Conservation (phyloP, 768 basidiomycete species). For the Sporobolomyces phaffii region DNA sequence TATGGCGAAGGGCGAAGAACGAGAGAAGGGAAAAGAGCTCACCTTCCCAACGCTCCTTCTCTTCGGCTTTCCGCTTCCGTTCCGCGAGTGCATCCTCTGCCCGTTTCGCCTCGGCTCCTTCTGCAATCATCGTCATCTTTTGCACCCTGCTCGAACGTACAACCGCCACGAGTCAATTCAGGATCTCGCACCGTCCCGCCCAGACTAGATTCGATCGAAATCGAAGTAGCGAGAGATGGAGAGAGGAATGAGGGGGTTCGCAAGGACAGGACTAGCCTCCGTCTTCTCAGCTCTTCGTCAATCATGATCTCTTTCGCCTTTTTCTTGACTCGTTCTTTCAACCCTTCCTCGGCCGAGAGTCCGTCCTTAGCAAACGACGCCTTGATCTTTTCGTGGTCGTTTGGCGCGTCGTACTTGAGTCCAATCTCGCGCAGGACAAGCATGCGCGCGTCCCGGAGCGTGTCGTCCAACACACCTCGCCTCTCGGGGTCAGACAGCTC, state of each 20-base stretch:
- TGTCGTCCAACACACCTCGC: slow-evolving; percentile 56
- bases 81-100: slow-evolving; percentile 75
- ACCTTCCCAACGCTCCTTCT: slow-evolving; percentile 76
- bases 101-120: slow-evolving; percentile 80
- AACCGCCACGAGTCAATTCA: no score
- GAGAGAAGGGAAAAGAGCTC: background rate
- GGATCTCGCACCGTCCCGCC: no score
- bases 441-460: slow-evolving; percentile 61
- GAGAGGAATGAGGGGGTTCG: no score
- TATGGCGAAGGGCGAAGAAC: background rate
- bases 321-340: slow-evolving; percentile 60
- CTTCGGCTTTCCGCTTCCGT: slow-evolving; percentile 79
- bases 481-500: slow-evolving; percentile 54
- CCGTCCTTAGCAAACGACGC: background rate
- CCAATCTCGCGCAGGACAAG: slow-evolving; percentile 56
- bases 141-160: no score
- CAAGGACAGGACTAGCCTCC: slow-evolving; percentile 59
- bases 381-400: slow-evolving; percentile 56
- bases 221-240: background rate
- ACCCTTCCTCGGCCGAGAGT: slow-evolving; percentile 52
- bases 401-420: slow-evolving; percentile 58
- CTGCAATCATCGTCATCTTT: slow-evolving; percentile 44
- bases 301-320: slow-evolving; percentile 79
- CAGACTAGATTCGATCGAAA: slow-evolving; percentile 11
- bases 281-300: slow-evolving; percentile 76